Percentiles rank a stretch among this genome's conserved stretches.
Conservation (phyloP, 2,329 filamentous ascomycete genomes). For the Alternaria ventricosa region DNA sequence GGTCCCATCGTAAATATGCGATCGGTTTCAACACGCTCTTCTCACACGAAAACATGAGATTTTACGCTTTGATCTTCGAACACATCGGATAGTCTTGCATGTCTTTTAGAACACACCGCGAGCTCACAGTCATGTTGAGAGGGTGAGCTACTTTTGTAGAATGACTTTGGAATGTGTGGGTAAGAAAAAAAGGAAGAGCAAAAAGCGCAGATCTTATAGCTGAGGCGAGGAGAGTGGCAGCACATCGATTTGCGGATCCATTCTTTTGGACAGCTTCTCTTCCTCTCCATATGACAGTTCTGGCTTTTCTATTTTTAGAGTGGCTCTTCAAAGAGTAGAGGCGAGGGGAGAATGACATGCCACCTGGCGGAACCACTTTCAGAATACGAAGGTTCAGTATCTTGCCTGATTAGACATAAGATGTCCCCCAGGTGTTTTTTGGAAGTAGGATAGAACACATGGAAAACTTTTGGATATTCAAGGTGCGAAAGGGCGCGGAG, state of each 20-base stretch:
- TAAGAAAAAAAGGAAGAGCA: background rate
- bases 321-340: background rate
- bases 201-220: background rate
- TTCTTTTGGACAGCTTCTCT: background rate
- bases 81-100: no score
- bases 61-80: no score
- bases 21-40: no score
- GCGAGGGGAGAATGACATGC: background rate
- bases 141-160: no score
- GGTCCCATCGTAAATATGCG: no score
- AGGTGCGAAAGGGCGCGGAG: no score
- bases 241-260: background rate
- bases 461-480: no score
- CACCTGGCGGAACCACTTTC: background rate
- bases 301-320: background rate
- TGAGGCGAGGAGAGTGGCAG: background rate
- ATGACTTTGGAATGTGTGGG: background rate
- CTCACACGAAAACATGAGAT: no score
- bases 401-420: background rate
- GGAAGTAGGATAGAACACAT: background rate
- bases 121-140: background rate
- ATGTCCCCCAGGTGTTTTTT: background rate
- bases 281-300: background rate
- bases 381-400: background rate
- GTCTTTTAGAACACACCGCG: no score